Base-by-base conservation (phyloP, 345 rosid species). In the Dimocarpus longan region DNA sequence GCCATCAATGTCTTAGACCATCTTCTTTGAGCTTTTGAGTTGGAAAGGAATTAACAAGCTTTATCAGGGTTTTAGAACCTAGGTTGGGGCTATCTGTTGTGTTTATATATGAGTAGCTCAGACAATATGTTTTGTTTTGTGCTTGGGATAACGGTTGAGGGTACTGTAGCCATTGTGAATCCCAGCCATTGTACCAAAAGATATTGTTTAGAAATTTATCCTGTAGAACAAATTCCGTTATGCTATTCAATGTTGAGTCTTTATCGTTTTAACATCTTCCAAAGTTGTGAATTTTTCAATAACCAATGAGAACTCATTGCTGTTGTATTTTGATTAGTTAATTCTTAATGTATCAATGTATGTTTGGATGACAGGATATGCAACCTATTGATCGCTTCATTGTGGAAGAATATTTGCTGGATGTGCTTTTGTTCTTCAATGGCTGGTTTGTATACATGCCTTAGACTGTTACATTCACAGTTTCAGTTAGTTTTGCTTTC, bases 341-440 rank as follows among this genome's bases (percentile, higher is more conserved):
- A 21, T 70, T 18, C 2, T 76, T 48, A 15, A 3, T 57, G 43
- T 13, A 43, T 13, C 50, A 32, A 22, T 42, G 66, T 52, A 70
- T 48, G 52, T 82, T 79, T 54, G 82, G 44, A 52, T 84, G 76
- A 70, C 98, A 92, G 98, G 99, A 94, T 81, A 79, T 93, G 81
- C 98, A 92, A 75, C 96, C 98, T 77, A 88, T 97, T n/a, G 99
- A 97, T 85, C 96, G 95, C 26, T 97, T 92, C 84, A 85, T 94
- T 13, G 91, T 97, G 84, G 98, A 97, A 87, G 98, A 97, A 80
- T 94, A 92, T 84, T 76, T 97, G 82, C 84, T 97, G 80, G 98
- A 97, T 87, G 98, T 97, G 87, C 97, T 94, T 81, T 85, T 92
- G 82, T 94, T 88, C 87, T 88, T 97, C 37, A 97, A 94, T 90